A percentile compares a stretch with the other conserved stretches of the same genome.
Conservation (phyloP, 2,329 filamentous ascomycete genomes). For the Neonectria faginata region DNA sequence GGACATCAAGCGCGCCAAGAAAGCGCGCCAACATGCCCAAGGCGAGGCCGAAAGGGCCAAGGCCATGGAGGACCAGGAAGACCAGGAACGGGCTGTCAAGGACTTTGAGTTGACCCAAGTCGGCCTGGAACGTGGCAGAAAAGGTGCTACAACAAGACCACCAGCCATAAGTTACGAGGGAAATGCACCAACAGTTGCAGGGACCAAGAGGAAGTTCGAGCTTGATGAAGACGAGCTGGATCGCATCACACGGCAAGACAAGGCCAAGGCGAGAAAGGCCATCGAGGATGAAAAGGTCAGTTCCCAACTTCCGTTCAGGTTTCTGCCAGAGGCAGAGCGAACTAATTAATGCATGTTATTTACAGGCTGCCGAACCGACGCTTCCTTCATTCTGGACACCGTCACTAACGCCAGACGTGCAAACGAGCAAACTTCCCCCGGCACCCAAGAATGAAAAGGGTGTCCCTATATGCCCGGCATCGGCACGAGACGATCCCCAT, state of each 20-base stretch:
- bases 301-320: conserved; percentile 8
- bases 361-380: conserved; percentile 70
- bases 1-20: conserved; percentile 87
- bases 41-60: conserved; percentile 72
- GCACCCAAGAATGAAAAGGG: conserved; percentile 73
- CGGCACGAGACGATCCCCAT: conserved; percentile 74
- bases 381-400: conserved; percentile 95
- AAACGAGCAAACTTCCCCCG: conserved; percentile 62
- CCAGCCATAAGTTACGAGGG: conserved; percentile 17
- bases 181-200: conserved; percentile 33
- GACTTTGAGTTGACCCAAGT: conserved; percentile 90
- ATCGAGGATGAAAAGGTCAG: conserved; percentile 78
- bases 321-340: not conserved
- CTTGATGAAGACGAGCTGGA: conserved; percentile 82
- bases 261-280: conserved; percentile 74
- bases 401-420: conserved; percentile 75
- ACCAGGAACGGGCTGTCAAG: conserved; percentile 74
- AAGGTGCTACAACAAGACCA: conserved; percentile 56
- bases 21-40: conserved; percentile 69
- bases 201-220: conserved; percentile 76
- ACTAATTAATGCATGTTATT: conserved; percentile 24
- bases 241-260: conserved; percentile 76
- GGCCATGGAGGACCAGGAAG: conserved; percentile 74
- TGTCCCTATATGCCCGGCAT: conserved; percentile 81
- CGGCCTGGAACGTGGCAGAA: conserved; percentile 63